Conservation (phyloP, 129 eudicot genomes). For the Glebionis coronaria region DNA sequence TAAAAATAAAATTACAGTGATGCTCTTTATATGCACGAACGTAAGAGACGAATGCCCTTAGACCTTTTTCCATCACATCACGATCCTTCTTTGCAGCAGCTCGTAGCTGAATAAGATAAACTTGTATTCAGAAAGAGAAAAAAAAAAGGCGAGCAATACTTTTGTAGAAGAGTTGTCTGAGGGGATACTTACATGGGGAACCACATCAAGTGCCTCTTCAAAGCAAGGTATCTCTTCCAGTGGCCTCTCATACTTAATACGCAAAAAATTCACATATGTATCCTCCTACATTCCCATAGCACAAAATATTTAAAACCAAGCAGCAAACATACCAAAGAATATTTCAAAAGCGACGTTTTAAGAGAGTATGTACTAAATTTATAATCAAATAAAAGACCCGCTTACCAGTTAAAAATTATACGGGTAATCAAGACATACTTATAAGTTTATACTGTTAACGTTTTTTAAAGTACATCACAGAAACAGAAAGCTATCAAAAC, state of each 20-base stretch:
- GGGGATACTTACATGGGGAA: too few relatives aligned
- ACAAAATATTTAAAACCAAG: neutral
- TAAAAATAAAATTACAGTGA: constrained; percentile 77
- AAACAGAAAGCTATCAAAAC: too few relatives aligned
- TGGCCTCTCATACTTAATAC: constrained; percentile 67
- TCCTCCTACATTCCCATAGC: constrained; percentile 52
- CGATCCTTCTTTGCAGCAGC: constrained; percentile 82
- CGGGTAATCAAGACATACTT: too few relatives aligned
- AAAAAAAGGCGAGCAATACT: neutral
- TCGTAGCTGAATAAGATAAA: constrained; percentile 52
- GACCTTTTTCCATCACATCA: too few relatives aligned
- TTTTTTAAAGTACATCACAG: too few relatives aligned
- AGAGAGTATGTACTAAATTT: too few relatives aligned
- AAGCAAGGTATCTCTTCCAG: constrained; percentile 59
- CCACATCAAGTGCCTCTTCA: constrained; percentile 56
- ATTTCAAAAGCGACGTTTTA: too few relatives aligned
- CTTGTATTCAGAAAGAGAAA: neutral
- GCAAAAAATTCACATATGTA: constrained; percentile 74
- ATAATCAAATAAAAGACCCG: too few relatives aligned
- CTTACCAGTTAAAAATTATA: neutral
- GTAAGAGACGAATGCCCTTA: too few relatives aligned
- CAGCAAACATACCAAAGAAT: neutral
- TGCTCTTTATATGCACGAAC: constrained; percentile 97
- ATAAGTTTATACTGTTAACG: too few relatives aligned
- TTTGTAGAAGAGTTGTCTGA: constrained; percentile 10